A percentile compares a stretch with the other conserved stretches of the same genome.
Evolutionary conservation across 495 filamentous ascomycete species (phyloP).

Genomic region (Bacidia rubella): DNA sequence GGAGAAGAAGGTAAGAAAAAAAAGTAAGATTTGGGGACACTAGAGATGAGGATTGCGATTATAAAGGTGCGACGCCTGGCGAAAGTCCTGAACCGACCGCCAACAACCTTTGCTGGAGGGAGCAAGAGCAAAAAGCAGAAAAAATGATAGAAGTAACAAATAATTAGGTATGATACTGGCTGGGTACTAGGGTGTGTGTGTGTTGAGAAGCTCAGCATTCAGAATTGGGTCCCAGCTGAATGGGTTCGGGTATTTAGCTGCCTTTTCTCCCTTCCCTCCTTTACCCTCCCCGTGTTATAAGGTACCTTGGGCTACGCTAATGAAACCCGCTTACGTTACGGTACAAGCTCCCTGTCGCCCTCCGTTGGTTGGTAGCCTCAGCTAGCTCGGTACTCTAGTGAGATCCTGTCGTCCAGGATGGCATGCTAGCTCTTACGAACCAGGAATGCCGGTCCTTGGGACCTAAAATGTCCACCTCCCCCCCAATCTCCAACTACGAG

Average conservation of each 20-base stretch:
- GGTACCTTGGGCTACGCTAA: not conserved
- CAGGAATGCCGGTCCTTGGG: conserved; percentile 12
- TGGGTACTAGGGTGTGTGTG: not conserved
- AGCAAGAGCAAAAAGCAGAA: not conserved
- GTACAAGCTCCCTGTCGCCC: not conserved
- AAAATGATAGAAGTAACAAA: not conserved
- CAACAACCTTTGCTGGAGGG: not conserved
- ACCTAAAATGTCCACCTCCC: not conserved
- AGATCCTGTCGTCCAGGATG: not conserved
- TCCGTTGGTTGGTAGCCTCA: not conserved
- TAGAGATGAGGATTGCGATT: not conserved
- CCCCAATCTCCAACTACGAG: no score
- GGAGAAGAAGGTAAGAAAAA: no score
- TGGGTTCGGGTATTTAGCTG: conserved; percentile 15
- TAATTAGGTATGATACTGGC: not conserved
- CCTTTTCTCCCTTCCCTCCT: conserved; percentile 12
- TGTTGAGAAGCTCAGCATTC: no score
- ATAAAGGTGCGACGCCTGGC: not conserved
- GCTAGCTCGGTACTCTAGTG: not conserved
- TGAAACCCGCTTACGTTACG: not conserved
- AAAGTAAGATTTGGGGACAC: not conserved
- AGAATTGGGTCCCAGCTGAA: conserved; percentile 12
- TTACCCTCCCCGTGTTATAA: not conserved
- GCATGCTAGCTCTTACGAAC: not conserved
- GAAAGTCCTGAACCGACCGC: not conserved